Evolutionary conservation across 2,329 filamentous ascomycete species (phyloP).

Genomic region (Ophiocordyceps sinensis): DNA sequence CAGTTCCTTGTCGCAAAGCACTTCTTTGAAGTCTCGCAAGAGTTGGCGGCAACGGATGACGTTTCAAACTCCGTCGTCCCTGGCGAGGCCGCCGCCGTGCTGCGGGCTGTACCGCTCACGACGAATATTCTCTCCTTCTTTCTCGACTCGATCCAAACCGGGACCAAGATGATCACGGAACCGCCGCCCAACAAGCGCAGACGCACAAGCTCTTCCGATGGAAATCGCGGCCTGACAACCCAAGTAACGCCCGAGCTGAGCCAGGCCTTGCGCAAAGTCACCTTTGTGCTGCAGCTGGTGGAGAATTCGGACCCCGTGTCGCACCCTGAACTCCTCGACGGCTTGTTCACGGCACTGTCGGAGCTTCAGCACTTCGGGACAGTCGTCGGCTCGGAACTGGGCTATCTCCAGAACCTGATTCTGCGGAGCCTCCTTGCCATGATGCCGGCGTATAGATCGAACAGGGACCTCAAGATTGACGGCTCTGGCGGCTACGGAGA

Average conservation of each 20-base stretch:
- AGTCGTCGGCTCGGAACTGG: conserved; percentile 71
- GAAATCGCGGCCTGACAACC: conserved; percentile 41
- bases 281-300: conserved; percentile 76
- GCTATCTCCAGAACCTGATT: conserved; percentile 77
- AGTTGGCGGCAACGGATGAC: conserved; percentile 15
- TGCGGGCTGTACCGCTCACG: conserved; percentile 59
- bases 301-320: conserved; percentile 64
- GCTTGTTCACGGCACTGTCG: conserved; percentile 71
- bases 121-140: conserved; percentile 59
- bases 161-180: conserved; percentile 57
- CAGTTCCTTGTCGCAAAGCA: conserved; percentile 45
- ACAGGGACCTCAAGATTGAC: conserved; percentile 52
- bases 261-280: conserved; percentile 58
- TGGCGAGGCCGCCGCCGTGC: conserved; percentile 53
- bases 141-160: conserved; percentile 58
- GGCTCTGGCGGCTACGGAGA: conserved; percentile 73
- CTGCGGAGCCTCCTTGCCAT: conserved; percentile 73
- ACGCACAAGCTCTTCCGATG: conserved; percentile 60
- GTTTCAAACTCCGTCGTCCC: conserved; percentile 24
- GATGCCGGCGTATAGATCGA: conserved; percentile 58
- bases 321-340: conserved; percentile 62
- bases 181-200: conserved; percentile 65
- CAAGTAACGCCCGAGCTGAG: conserved; percentile 52
- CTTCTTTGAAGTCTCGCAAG: conserved; percentile 47
- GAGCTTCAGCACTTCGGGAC: conserved; percentile 76